phyloP scores from a whole-genome alignment of 805 yeast genomes.

The Saccharomycopsis schoenii region DNA sequence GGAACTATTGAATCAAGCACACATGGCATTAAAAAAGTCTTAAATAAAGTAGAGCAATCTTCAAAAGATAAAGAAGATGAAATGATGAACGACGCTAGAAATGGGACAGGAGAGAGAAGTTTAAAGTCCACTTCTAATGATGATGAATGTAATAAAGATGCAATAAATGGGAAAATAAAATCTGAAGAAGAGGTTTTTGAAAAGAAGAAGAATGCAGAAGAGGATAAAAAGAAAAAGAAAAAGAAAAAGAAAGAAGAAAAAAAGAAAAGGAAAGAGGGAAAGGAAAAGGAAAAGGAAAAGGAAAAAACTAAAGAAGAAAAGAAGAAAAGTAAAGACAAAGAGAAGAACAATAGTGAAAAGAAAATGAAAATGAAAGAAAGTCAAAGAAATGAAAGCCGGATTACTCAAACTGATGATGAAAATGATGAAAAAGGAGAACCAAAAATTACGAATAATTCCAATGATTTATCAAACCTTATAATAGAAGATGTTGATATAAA shows the following conservation, averaged over 20 bases:
- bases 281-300: constrained; percentile 11
- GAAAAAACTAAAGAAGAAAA: constrained; percentile 12
- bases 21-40: not conserved
- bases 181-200: constrained; percentile 6
- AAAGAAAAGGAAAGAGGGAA: constrained; percentile 16
- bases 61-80: not conserved
- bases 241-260: constrained; percentile 15
- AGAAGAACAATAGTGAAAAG: not conserved
- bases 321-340: constrained; percentile 14
- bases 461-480: not conserved
- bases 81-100: too few relatives aligned
- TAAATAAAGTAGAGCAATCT: constrained; percentile 5
- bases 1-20: not conserved
- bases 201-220: not conserved
- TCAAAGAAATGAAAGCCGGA: constrained; percentile 4
- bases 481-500: constrained; percentile 12
- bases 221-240: not conserved
- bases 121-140: too few relatives aligned
- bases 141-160: not conserved
- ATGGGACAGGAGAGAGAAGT: too few relatives aligned
- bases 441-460: constrained; percentile 2
- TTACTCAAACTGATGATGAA: constrained; percentile 4
- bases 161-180: not conserved
- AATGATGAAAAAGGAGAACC: constrained; percentile 15
- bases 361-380: constrained; percentile 12